phyloP scores from a whole-genome alignment of 2,329 filamentous ascomycete genomes.

The Proliferodiscus dingleyae region DNA sequence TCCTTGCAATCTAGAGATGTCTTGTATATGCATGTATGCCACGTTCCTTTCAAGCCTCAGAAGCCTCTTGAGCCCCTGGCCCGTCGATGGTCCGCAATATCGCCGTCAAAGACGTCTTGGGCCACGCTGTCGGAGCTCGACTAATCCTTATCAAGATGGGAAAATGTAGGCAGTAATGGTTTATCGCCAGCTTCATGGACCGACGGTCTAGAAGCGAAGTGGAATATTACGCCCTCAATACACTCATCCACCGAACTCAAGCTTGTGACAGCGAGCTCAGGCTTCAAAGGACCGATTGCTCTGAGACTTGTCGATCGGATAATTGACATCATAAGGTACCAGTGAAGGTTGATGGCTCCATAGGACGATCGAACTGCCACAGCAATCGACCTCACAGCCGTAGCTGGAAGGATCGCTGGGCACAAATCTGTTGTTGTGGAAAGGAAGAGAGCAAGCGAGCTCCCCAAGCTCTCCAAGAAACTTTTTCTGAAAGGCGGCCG shows the following conservation, averaged over 20 bases:
- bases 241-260: constrained; percentile 61
- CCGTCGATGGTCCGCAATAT: constrained; percentile 3
- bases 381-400: constrained; percentile 69
- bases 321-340: constrained; percentile 65
- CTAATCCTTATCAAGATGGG: constrained; percentile 4
- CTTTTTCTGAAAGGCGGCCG: no score
- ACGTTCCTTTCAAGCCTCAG: no score
- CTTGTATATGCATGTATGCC: no score
- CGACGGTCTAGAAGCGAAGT: constrained; percentile 81
- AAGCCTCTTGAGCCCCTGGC: no score
- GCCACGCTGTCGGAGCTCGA: neutral
- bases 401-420: constrained; percentile 72
- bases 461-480: no score
- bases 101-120: constrained; percentile 3
- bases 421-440: constrained; percentile 72
- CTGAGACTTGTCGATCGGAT: constrained; percentile 95
- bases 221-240: constrained; percentile 77
- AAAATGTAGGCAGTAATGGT: constrained; percentile 30
- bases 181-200: constrained; percentile 79
- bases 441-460: constrained; percentile 34
- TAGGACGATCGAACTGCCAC: constrained; percentile 77
- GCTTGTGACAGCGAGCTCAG: constrained; percentile 64
- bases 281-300: constrained; percentile 60
- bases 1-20: no score
- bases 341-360: constrained; percentile 63